phyloP scores from a whole-genome alignment of 140 eudicot species.

The Flaveria floridana region DNA sequence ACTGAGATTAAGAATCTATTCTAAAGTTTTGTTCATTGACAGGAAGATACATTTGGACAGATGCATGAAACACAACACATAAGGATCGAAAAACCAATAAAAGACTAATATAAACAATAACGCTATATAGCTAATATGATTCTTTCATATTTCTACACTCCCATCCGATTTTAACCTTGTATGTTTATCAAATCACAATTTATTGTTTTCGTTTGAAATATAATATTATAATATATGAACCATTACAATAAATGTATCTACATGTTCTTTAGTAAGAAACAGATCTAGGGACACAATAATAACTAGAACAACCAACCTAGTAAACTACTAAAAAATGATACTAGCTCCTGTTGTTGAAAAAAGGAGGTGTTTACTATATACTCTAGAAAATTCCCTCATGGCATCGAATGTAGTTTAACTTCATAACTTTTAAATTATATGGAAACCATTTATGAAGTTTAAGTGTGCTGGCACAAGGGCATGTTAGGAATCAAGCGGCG shows the following conservation, averaged over 20 bases:
- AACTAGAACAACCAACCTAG: not conserved
- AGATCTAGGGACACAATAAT: slow-evolving; percentile 2
- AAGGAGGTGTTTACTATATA: not conserved
- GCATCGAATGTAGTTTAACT: not conserved
- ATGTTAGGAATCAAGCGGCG: no score
- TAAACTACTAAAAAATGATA: slow-evolving; percentile 1
- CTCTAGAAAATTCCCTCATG: slow-evolving; percentile 14
- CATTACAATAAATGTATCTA: not conserved
- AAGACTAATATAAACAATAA: not conserved
- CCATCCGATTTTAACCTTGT: slow-evolving; percentile 9
- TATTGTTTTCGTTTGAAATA: slow-evolving; percentile 12
- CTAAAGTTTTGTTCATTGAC: not conserved
- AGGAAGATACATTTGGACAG: slow-evolving; percentile 2
- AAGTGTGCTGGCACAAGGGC: slow-evolving; percentile 3
- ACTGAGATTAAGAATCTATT: slow-evolving; percentile 13
- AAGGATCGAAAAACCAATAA: slow-evolving; percentile 11
- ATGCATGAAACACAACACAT: slow-evolving; percentile 26
- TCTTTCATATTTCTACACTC: slow-evolving; percentile 1
- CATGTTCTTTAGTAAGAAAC: slow-evolving; percentile 12
- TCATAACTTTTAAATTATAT: slow-evolving; percentile 8
- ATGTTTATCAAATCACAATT: slow-evolving; percentile 3
- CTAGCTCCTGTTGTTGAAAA: not conserved
- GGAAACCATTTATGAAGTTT: slow-evolving; percentile 10
- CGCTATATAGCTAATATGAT: not conserved
- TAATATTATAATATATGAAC: not conserved